Evolutionary conservation across 306 rosid species (phyloP), one percentile per base, ranked within the genome.

Genomic region (Vigna trinervia): DNA sequence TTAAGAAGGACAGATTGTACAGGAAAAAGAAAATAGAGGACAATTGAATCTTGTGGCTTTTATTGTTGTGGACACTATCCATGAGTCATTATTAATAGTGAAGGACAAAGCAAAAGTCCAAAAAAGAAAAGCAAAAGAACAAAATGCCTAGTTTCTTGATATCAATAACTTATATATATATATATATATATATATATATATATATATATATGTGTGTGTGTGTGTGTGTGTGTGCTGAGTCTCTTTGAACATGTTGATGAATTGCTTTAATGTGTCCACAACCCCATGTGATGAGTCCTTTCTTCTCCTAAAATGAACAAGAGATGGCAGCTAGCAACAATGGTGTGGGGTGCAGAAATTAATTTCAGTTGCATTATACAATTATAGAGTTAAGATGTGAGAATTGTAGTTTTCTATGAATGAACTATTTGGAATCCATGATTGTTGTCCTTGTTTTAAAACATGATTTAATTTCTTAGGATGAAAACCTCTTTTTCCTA

Each of bases 31-130:
- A 74, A 14, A 58, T 34, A 5, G 65, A 38, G 10, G 80, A 77
- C 83, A 74, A 68, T 14, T 68, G 74, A 61, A 74, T 73, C 50
- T 59, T 70, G 8, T 47, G 1, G 54, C 22, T 52, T 47, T 69
- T 12, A 50, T 77, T 54, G 64, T 73, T 73, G 72, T 77, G 67
- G 76, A 81, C 85, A 78, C 64, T 30, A 30, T 54, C 71, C 85
- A 85, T 39, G 76, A 74, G 45, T 63, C 65, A 83, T 85, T 13
- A 81, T 78, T 81, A 54, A 78, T 74, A 80, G 17, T 73, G 76
- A 14, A 78, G 76, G 85, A 85, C 57, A 79, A 84, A 77, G 53
- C 52, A 61, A 78, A 71, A 69, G 47, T 81, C 85, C 86, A 70
- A 78, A 71, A 12, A 74, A n/a, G 62, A 68, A 63, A 69, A 8